Base-by-base conservation (phyloP, 2,329 filamentous ascomycete genomes). In the Microsporum ferrugineum region DNA sequence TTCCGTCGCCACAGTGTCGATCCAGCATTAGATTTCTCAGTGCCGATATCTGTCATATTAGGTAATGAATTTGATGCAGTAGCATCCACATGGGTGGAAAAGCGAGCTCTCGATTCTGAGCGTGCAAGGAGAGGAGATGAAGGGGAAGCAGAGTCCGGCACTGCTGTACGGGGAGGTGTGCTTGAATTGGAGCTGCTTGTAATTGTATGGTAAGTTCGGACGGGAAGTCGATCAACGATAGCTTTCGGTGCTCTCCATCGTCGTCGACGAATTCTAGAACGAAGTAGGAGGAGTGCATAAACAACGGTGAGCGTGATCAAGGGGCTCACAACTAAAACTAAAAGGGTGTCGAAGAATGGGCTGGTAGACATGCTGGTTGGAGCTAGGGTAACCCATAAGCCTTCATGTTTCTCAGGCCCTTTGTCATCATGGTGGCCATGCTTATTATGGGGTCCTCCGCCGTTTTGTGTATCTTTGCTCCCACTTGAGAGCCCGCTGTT, bases 211-310 rank as follows among this genome's bases (percentile, higher is more conserved):
- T 96, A 99, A 0, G 91, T 97, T 62, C 92, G 86, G 12, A 99
- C 91, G 1, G 94, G 94, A n/a, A 99, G 81, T 62, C 88, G 86
- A 67, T 96, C 91, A 17, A 99, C 91, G 0, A 99, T 86, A 0
- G 90, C 95, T 74, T 99, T 99, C 3, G 94, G 94, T n/a, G 94
- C 94, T 68, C 94, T 85, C 92, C 94, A 99, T 67, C 92, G 84
- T 65, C 92, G 84, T 63, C 92, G 84, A 58, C 92, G 86, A 67
- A 96, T 95, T 63, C 91, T 87, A 55, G 91, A 91, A 60, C 94
- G 87, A 41, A 97, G 79, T 45, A 97, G 82, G 3, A 97, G 80
- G 8, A 97, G 80, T 10, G 89, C 88, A 70, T 97, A 97, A 1
- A 99, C 92, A 3, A 96, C 86, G 2, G 90, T 95, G 68, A 99